Evolutionary conservation across 441 rosid genomes (phyloP).

Genomic region (Mallotus repandus): DNA sequence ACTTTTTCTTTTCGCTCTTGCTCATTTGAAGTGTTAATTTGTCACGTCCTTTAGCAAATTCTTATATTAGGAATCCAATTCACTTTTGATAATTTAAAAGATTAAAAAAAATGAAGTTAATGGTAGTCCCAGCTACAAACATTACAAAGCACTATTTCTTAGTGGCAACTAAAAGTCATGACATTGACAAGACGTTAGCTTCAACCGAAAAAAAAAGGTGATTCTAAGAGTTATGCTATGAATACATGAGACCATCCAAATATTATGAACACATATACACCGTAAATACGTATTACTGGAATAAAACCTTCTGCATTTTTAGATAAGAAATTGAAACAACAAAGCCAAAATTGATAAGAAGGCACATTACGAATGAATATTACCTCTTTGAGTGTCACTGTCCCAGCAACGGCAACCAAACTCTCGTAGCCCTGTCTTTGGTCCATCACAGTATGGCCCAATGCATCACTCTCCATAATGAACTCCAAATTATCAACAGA

Average conservation of each 20-base stretch:
- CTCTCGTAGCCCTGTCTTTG: constrained; percentile 96
- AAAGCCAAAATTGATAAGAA: constrained; percentile 13
- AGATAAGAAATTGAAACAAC: constrained; percentile 11
- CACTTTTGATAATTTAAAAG: not conserved
- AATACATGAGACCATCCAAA: not conserved
- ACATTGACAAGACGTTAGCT: not conserved
- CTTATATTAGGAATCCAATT: not conserved
- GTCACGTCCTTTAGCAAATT: not conserved
- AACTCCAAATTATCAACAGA: constrained; percentile 99
- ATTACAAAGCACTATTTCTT: not conserved
- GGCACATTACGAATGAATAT: constrained; percentile 23
- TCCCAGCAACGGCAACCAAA: constrained; percentile 85
- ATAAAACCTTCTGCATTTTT: not conserved
- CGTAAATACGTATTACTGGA: not conserved
- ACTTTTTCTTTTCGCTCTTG: too few species aligned
- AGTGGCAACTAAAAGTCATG: not conserved
- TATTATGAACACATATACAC: not conserved
- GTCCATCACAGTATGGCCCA: constrained; percentile 96
- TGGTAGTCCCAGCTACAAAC: not conserved
- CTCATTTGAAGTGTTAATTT: not conserved
- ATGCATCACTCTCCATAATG: constrained; percentile 97
- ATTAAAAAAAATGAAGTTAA: not conserved
- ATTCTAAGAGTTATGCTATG: not conserved
- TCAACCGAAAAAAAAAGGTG: not conserved
- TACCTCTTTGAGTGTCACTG: constrained; percentile 93